These are phyloP conservation scores for Malassezia japonica DNA, from an alignment of 1,284 basidiomycete species.

Conservation along the genomic window DNA sequence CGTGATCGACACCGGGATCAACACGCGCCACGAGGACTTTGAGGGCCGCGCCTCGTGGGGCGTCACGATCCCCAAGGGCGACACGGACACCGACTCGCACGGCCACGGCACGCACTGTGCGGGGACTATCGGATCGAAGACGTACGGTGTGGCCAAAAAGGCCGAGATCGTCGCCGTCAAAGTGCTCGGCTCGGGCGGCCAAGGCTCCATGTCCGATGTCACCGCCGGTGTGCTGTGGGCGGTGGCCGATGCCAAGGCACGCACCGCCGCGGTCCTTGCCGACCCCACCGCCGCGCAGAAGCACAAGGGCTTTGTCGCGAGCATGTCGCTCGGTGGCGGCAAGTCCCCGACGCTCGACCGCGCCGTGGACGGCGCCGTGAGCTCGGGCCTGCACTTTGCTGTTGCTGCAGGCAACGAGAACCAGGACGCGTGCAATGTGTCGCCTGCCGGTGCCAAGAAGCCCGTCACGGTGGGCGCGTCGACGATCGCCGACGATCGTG, in stretches of 20 bases:
- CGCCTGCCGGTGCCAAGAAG: slow-evolving; percentile 58
- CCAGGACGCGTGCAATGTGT: slow-evolving; percentile 68
- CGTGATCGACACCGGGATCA: slow-evolving; percentile 69
- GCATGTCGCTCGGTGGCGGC: slow-evolving; percentile 95
- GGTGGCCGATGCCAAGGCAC: slow-evolving; percentile 58
- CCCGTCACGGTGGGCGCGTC: slow-evolving; percentile 67
- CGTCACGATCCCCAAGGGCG: slow-evolving; percentile 54
- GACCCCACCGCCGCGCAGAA: slow-evolving; percentile 58
- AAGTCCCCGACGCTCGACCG: slow-evolving; percentile 79
- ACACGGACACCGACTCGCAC: slow-evolving; percentile 64
- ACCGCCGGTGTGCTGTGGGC: slow-evolving; percentile 64
- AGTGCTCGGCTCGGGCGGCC: slow-evolving; percentile 83
- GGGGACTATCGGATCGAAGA: slow-evolving; percentile 57
- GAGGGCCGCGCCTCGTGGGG: slow-evolving; percentile 63
- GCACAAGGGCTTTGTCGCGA: slow-evolving; percentile 90
- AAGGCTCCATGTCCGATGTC: slow-evolving; percentile 92
- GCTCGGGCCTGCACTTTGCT: slow-evolving; percentile 74
- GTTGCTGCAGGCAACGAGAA: slow-evolving; percentile 62
- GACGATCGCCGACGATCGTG: slow-evolving; percentile 60
- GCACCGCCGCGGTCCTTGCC: slow-evolving; percentile 57
- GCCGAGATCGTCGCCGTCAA: slow-evolving; percentile 91
- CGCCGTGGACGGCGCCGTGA: slow-evolving; percentile 76
- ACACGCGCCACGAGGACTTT: slow-evolving; percentile 75
- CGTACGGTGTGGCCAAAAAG: slow-evolving; percentile 88
- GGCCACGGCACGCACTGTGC: slow-evolving; percentile 65